Base-by-base conservation (phyloP, 2,329 filamentous ascomycete species). In the Calycina herbarum region DNA sequence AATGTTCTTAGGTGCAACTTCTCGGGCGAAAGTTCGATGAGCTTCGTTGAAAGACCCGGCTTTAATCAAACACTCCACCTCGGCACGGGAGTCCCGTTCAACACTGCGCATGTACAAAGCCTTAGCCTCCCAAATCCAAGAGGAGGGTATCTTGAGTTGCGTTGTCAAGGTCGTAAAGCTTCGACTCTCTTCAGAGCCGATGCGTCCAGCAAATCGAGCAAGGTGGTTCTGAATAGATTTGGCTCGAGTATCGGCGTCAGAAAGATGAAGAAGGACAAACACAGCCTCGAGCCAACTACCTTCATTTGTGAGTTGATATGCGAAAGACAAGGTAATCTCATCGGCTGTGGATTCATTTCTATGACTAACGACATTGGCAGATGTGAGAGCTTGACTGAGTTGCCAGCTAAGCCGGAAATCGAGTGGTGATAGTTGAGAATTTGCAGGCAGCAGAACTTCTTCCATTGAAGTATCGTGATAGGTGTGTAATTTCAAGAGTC, bases 41-140 rank as follows among this genome's bases (percentile, higher is more conserved):
- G 95, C 95, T 75, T 95, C 92, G 35, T 87, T 83, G 77, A 88
- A 91, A 54, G 91, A 88, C 48, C 86, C 85, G 1, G 93, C 94
- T 59, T 88, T 87, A 66, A 98, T 84, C 13, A 99, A 87, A 73
- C 89, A 95, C 63, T 89, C 84, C 10, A 94, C 91, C 77, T 97
- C 92, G 5, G 82, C 82, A 57, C 83, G 84, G 11, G 90, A 83
- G 75, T 94, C 87, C 69, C 88, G 86, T 73, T 85, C 86, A 58
- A 88, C 86, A 65, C 89, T 88, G 67, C 91, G 90, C 78, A 93
- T 93, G 77, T 90, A 90, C 15, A 94, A 82, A 13, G 94, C 94
- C 75, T 94, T 92, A 20, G 95, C 92, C 66, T 92, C 87, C 87
- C 92, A 96, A 61, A 98, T 83, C 93, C 94, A 96, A 3, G 84